Conservation (phyloP, 1,284 basidiomycete genomes). For the Cryptococcus hybrid region DNA sequence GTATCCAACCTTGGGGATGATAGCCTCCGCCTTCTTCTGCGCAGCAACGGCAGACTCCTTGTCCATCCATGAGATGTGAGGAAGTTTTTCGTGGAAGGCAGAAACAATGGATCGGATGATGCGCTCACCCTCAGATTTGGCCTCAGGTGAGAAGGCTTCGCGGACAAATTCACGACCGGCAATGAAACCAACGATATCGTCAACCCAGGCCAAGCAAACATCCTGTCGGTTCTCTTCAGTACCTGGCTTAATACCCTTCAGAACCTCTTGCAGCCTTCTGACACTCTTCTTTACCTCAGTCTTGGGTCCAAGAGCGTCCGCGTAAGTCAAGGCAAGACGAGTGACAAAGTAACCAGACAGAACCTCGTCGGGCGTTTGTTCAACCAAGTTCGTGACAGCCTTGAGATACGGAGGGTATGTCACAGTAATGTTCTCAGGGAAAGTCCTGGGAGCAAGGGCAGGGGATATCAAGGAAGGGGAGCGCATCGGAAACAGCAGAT, state of each 20-base stretch:
- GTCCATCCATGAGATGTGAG: slow-evolving; percentile 89
- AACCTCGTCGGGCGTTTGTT: slow-evolving; percentile 65
- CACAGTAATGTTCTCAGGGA: slow-evolving; percentile 73
- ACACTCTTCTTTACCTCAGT: slow-evolving; percentile 74
- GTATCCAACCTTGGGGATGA: slow-evolving; percentile 59
- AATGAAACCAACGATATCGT: slow-evolving; percentile 54
- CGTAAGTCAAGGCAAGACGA: slow-evolving; percentile 64
- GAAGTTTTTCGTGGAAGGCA: slow-evolving; percentile 77
- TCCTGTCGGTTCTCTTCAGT: slow-evolving; percentile 78
- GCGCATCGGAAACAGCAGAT: slow-evolving; percentile 64
- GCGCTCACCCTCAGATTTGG: slow-evolving; percentile 73
- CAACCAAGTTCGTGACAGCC: slow-evolving; percentile 68
- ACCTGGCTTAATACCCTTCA: slow-evolving; percentile 84
- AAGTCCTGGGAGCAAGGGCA: slow-evolving; percentile 72
- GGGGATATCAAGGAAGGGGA: slow-evolving; percentile 81
- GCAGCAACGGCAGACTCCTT: slow-evolving; percentile 75
- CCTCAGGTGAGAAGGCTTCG: slow-evolving; percentile 78
- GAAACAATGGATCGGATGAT: slow-evolving; percentile 85
- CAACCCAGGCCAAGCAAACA: slow-evolving; percentile 52
- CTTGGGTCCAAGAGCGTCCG: slow-evolving; percentile 66
- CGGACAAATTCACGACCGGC: slow-evolving; percentile 70
- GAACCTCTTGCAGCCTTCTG: slow-evolving; percentile 64
- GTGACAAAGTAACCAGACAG: slow-evolving; percentile 76
- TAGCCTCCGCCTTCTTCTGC: slow-evolving; percentile 64
- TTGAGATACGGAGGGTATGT: slow-evolving; percentile 77